Conservation (phyloP, 345 rosid genomes). For the Linum tenue region DNA sequence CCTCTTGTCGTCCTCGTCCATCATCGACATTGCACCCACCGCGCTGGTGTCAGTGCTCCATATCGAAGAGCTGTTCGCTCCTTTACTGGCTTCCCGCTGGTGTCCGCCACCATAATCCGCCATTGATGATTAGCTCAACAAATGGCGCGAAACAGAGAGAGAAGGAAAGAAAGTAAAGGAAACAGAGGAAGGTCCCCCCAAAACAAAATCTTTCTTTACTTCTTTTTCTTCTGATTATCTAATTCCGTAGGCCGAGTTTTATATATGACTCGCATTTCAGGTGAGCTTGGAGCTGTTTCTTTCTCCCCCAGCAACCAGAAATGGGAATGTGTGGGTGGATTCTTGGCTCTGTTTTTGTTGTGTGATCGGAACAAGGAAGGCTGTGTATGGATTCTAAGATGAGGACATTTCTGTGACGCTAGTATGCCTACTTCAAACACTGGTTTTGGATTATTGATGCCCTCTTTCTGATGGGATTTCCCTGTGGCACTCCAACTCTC, state of each 20-base stretch:
- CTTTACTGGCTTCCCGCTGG: background rate
- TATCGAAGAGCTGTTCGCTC: background rate
- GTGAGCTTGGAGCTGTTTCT: too few species aligned
- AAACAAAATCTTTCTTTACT: too few species aligned
- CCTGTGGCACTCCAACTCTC: background rate
- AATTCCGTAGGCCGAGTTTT: too few species aligned
- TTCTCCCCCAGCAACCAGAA: too few species aligned
- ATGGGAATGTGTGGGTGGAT: too few species aligned
- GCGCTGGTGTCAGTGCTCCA: background rate
- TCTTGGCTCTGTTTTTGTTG: too few species aligned
- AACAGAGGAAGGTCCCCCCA: background rate
- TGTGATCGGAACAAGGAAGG: too few species aligned
- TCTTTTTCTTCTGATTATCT: too few species aligned
- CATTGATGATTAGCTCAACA: background rate
- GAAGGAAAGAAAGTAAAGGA: background rate
- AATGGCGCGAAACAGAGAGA: too few species aligned
- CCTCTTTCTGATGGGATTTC: background rate
- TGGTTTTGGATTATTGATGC: too few species aligned
- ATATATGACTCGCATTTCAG: too few species aligned
- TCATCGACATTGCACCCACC: background rate
- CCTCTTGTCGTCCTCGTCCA: conserved; percentile 5
- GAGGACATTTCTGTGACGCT: background rate
- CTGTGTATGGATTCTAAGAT: too few species aligned
- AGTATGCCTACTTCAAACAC: background rate
- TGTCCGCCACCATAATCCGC: background rate